Conservation (phyloP, 257 asterid species). For the Fraxinus excelsior region DNA sequence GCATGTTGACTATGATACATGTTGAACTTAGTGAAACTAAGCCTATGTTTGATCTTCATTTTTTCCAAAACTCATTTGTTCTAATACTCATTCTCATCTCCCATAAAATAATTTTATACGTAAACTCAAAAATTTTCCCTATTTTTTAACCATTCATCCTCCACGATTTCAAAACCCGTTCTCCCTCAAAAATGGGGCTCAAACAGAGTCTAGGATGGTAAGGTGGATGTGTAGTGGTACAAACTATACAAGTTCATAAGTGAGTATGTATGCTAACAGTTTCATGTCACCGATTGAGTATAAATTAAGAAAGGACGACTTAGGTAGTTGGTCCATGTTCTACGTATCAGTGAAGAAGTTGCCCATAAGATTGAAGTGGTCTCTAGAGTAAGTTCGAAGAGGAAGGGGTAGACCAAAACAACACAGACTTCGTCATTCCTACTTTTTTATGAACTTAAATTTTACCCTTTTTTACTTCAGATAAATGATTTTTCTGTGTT, state of each 20-base stretch:
- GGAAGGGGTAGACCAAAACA: neutral
- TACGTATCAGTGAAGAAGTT: neutral
- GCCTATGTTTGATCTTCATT: too few species aligned
- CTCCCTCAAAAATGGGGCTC: too few species aligned
- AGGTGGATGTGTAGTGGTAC: neutral
- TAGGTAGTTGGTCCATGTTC: neutral
- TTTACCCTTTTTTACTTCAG: neutral
- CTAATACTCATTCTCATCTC: too few species aligned
- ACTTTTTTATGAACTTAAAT: neutral
- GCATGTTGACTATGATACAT: neutral
- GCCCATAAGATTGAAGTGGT: neutral
- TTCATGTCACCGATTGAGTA: neutral
- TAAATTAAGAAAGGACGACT: neutral
- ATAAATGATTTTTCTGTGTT: neutral
- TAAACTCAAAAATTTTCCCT: too few species aligned
- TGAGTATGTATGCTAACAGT: neutral
- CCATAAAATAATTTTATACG: too few species aligned
- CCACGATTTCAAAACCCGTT: too few species aligned
- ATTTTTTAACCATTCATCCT: too few species aligned
- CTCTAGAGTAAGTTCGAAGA: neutral
- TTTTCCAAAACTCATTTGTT: too few species aligned
- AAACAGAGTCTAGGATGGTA: too few species aligned
- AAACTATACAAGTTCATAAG: neutral
- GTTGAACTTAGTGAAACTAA: too few species aligned
- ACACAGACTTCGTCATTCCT: neutral